phyloP scores from a whole-genome alignment of 2,329 filamentous ascomycete genomes.

The Fusarium euwallaceae region DNA sequence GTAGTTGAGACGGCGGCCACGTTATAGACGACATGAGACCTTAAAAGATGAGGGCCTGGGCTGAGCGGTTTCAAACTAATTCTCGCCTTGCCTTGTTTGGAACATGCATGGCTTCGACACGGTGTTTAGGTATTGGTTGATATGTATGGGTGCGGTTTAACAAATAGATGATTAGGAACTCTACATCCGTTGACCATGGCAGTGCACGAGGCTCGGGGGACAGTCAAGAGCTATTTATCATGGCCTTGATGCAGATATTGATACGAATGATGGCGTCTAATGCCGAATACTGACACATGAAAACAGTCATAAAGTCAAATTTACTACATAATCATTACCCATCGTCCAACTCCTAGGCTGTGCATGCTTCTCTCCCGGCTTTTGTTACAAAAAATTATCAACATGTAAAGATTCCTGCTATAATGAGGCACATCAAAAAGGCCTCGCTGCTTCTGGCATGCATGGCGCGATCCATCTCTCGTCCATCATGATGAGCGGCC shows the following conservation, averaged over 20 bases:
- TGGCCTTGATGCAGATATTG: not conserved
- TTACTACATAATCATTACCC: constrained; percentile 38
- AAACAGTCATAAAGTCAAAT: constrained; percentile 15
- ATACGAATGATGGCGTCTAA: not conserved
- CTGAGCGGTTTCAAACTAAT: constrained; percentile 1
- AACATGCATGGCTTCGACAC: constrained; percentile 34
- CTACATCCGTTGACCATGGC: not conserved
- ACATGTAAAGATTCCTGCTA: constrained; percentile 20
- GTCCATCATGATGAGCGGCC: constrained; percentile 18
- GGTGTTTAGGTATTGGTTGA: constrained; percentile 41
- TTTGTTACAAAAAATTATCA: constrained; percentile 23
- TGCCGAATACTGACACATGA: not conserved
- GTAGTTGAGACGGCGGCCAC: constrained; percentile 71
- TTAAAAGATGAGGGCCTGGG: not conserved
- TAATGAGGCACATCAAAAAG: constrained; percentile 16
- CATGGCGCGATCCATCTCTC: constrained; percentile 16
- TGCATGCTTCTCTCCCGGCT: constrained; percentile 6
- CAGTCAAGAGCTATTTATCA: not conserved
- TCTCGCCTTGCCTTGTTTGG: not conserved
- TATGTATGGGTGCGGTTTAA: constrained; percentile 26
- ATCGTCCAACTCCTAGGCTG: constrained; percentile 23
- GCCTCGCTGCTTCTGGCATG: constrained; percentile 16
- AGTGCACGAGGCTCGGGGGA: not conserved
- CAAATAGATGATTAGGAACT: constrained; percentile 30
- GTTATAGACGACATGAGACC: constrained; percentile 53